These are phyloP conservation scores for Russula virescens DNA, from an alignment of 768 basidiomycete species.

Conservation along the genomic window DNA sequence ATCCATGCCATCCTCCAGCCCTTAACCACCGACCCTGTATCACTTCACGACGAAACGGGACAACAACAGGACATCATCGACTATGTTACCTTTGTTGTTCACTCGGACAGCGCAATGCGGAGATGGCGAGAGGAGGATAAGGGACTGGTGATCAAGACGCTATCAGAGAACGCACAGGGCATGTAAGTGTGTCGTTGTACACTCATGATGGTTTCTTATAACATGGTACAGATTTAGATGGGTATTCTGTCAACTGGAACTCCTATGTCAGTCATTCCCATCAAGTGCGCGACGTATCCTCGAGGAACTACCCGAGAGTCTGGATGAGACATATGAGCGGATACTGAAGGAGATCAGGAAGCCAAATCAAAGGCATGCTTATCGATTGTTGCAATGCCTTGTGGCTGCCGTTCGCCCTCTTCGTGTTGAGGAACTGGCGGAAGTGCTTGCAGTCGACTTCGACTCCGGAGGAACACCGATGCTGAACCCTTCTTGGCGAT, in stretches of 20 bases:
- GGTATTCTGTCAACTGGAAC: conserved; percentile 4
- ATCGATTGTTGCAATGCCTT: not conserved
- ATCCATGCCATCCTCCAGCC: not conserved
- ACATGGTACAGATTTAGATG: not conserved
- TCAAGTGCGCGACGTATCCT: not conserved
- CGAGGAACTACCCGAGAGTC: not conserved
- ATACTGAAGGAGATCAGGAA: not conserved
- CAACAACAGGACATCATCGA: conserved; percentile 1
- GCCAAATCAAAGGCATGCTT: not conserved
- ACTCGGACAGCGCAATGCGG: not conserved
- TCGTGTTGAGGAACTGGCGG: not conserved
- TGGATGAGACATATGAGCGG: conserved; percentile 1
- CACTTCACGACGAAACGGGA: conserved; percentile 1
- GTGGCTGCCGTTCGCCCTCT: not conserved
- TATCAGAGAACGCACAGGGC: not conserved
- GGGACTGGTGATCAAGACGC: not conserved
- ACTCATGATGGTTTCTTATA: not conserved
- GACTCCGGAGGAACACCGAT: not conserved
- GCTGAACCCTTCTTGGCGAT: not conserved
- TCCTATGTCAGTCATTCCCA: not conserved
- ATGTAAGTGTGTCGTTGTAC: not conserved
- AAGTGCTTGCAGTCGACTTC: not conserved
- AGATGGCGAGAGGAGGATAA: conserved; percentile 3
- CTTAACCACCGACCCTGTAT: not conserved
- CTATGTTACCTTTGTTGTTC: not conserved